A percentile compares a stretch with the other conserved stretches of the same genome.
Evolutionary conservation across 768 basidiomycete species (phyloP).

Genomic region (Mycena maculata): DNA sequence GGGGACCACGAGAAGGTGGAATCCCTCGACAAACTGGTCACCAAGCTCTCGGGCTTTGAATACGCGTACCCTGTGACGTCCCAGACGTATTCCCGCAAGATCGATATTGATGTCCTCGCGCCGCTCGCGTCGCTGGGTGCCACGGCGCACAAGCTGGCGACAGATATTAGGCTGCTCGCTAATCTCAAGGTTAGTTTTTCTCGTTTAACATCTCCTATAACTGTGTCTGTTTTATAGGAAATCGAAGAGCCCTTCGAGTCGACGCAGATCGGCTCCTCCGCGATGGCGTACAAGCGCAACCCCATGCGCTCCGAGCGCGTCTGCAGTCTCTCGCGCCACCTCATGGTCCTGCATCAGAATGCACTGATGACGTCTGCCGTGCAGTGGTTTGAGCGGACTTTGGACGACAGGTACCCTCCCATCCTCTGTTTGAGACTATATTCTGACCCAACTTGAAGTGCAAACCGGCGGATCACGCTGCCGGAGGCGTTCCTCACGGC

Average conservation of each 20-base stretch:
- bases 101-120: constrained; percentile 92
- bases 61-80: constrained; percentile 98
- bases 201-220: background rate
- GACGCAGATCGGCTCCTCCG: constrained; percentile 96
- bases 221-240: constrained; percentile 62
- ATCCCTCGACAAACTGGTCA: constrained; percentile 88
- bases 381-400: constrained; percentile 98
- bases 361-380: constrained; percentile 93
- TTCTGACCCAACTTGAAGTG: constrained; percentile 58
- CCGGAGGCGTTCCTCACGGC: constrained; percentile 98
- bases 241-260: constrained; percentile 99
- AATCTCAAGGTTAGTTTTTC: constrained; percentile 78
- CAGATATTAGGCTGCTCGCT: constrained; percentile 92
- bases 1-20: constrained; percentile 95
- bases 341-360: constrained; percentile 97
- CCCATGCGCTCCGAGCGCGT: constrained; percentile 99
- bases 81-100: constrained; percentile 98
- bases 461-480: constrained; percentile 95
- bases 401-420: constrained; percentile 86
- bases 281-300: constrained; percentile 99
- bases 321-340: constrained; percentile 94
- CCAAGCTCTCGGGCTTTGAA: constrained; percentile 89
- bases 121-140: constrained; percentile 92
- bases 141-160: constrained; percentile 98
- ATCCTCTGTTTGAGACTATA: constrained; percentile 4